These are phyloP conservation scores for Lathyrus tuberosus DNA, from an alignment of 306 rosid genomes.

Conservation along the genomic window DNA sequence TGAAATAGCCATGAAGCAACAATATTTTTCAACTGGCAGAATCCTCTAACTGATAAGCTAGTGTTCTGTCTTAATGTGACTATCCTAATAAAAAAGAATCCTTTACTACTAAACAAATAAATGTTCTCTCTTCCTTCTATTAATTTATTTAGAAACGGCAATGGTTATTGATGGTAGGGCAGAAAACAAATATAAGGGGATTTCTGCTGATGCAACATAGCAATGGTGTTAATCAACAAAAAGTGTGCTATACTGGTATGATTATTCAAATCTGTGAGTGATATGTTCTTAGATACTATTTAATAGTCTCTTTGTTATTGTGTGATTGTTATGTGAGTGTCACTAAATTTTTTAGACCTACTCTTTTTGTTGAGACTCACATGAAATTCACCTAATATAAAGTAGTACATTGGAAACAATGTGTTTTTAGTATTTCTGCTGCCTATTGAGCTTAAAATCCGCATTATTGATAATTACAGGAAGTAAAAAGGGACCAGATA, in stretches of 20 bases:
- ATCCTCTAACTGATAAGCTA: constrained; percentile 12
- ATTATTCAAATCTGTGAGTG: background rate
- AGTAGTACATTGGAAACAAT: background rate
- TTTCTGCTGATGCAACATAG: constrained; percentile 44
- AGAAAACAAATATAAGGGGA: constrained; percentile 65
- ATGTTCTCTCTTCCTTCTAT: constrained; percentile 22
- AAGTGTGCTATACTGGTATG: background rate
- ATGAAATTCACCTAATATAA: constrained; percentile 5
- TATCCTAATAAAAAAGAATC: background rate
- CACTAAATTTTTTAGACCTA: background rate
- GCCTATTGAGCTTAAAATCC: background rate
- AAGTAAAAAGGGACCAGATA: constrained; percentile 10
- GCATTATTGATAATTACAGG: constrained; percentile 21
- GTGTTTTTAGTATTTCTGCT: background rate
- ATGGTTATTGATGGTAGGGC: constrained; percentile 53
- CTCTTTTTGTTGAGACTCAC: background rate
- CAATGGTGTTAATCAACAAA: constrained; percentile 37
- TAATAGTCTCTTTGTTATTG: constrained; percentile 1
- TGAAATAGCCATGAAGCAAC: background rate
- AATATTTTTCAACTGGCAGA: background rate
- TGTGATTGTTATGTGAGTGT: background rate
- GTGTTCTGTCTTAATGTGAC: constrained; percentile 15
- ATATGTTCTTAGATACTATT: constrained; percentile 10
- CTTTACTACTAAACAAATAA: background rate
- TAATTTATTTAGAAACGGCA: constrained; percentile 35